phyloP scores from a whole-genome alignment of 495 filamentous ascomycete genomes.

The Margaritispora aquatica region DNA sequence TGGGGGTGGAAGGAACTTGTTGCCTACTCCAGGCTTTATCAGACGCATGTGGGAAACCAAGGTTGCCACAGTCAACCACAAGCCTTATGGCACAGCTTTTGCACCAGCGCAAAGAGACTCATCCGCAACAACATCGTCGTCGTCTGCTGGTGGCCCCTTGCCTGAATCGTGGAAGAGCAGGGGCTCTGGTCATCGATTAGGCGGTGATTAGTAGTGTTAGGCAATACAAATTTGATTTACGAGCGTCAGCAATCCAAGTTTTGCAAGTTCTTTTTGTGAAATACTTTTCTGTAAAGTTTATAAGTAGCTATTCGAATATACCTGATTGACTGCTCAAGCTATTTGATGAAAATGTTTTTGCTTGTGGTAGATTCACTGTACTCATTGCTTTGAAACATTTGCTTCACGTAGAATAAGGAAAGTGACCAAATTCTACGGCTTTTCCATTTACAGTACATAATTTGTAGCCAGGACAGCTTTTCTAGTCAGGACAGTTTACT shows the following conservation, averaged over 20 bases:
- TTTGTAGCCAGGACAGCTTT: too few species aligned
- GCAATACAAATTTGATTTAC: not conserved
- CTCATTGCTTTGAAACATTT: too few species aligned
- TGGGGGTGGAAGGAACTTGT: constrained; percentile 66
- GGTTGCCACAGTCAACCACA: constrained; percentile 29
- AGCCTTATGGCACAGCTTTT: constrained; percentile 54
- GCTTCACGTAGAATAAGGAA: too few species aligned
- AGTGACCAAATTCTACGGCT: too few species aligned
- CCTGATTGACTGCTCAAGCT: too few species aligned
- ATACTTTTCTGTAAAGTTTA: too few species aligned
- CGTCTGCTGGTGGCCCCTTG: constrained; percentile 27
- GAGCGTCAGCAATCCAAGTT: too few species aligned
- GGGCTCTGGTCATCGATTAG: constrained; percentile 64
- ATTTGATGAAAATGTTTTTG: too few species aligned
- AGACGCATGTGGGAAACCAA: constrained; percentile 51
- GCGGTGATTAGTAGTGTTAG: constrained; percentile 29
- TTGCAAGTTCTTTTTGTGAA: not conserved
- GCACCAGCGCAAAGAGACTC: constrained; percentile 19
- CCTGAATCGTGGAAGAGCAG: constrained; percentile 58
- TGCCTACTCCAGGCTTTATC: constrained; percentile 63
- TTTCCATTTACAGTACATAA: too few species aligned
- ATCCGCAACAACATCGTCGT: constrained; percentile 17
- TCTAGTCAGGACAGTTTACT: too few species aligned
- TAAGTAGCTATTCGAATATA: too few species aligned
- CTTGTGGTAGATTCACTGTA: too few species aligned